These are phyloP conservation scores for Malus hybrid DNA, from an alignment of 331 rosid species.

Conservation along the genomic window DNA sequence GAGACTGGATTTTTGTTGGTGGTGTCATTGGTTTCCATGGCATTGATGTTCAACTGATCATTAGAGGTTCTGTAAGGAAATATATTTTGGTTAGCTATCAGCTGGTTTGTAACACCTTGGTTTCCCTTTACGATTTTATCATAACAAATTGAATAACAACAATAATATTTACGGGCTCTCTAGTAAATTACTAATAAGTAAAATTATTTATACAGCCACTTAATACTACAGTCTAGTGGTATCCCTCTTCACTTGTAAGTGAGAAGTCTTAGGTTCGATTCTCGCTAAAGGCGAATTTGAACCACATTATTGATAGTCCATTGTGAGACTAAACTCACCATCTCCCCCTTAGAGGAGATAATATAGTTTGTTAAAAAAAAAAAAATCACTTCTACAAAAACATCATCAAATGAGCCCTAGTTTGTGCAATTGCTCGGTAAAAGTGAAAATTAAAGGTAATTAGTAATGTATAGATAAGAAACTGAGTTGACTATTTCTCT, in stretches of 20 bases:
- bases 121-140: not conserved
- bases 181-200: not conserved
- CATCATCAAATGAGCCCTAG: too few relatives aligned
- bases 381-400: too few relatives aligned
- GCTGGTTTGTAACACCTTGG: not conserved
- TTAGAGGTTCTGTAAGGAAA: not conserved
- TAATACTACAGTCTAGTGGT: too few relatives aligned
- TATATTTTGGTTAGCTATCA: not conserved
- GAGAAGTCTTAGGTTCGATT: too few relatives aligned
- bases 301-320: too few relatives aligned
- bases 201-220: too few relatives aligned
- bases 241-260: too few relatives aligned
- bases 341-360: accelerated
- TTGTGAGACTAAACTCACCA: accelerated
- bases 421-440: too few relatives aligned
- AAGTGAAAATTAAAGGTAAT: too few relatives aligned
- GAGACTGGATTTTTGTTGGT: not conserved
- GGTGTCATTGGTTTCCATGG: not conserved
- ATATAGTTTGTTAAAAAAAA: too few relatives aligned
- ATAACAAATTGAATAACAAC: not conserved
- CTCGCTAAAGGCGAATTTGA: accelerated
- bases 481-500: too few relatives aligned
- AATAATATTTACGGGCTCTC: not conserved
- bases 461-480: too few relatives aligned
- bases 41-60: not conserved